Evolutionary conservation across 371 early-diverging fungal species (phyloP).

Genomic region (Fennellomyces sp.): DNA sequence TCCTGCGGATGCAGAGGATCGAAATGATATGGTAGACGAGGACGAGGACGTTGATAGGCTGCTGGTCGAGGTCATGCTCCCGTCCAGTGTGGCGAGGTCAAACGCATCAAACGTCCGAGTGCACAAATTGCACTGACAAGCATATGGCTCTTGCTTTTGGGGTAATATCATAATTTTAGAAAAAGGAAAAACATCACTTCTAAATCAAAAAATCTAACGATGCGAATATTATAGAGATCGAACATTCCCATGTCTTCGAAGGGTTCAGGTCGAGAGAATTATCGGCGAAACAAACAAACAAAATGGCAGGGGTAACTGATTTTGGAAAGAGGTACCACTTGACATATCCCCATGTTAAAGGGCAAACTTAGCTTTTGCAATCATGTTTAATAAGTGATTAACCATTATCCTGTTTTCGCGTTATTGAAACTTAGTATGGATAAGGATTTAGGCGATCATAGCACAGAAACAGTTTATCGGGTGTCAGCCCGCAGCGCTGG

Average conservation of each 20-base stretch:
- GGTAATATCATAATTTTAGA: neutral
- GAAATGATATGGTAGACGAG: neutral
- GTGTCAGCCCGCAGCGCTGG: too few species aligned
- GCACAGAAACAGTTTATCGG: too few species aligned
- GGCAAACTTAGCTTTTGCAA: too few species aligned
- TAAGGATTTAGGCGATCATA: too few species aligned
- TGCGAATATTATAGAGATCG: too few species aligned
- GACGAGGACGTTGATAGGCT: neutral
- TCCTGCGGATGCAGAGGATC: constrained; percentile 1
- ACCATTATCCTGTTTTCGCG: too few species aligned
- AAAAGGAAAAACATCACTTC: too few species aligned
- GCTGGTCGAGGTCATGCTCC: neutral
- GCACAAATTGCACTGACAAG: neutral
- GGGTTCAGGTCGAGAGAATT: neutral
- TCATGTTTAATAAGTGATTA: too few species aligned
- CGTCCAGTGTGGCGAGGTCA: neutral
- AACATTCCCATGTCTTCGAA: neutral
- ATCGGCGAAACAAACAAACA: constrained; percentile 5
- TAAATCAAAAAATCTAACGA: too few species aligned
- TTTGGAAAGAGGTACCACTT: too few species aligned
- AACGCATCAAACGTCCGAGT: neutral
- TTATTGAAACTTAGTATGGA: too few species aligned
- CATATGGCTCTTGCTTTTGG: neutral
- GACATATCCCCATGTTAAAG: too few species aligned
- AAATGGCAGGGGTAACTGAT: neutral